A percentile compares a stretch with the other conserved stretches of the same genome.
phyloP scores from a whole-genome alignment of 1,139 yeast genomes.

The Magnusiomyces suaveolens region DNA sequence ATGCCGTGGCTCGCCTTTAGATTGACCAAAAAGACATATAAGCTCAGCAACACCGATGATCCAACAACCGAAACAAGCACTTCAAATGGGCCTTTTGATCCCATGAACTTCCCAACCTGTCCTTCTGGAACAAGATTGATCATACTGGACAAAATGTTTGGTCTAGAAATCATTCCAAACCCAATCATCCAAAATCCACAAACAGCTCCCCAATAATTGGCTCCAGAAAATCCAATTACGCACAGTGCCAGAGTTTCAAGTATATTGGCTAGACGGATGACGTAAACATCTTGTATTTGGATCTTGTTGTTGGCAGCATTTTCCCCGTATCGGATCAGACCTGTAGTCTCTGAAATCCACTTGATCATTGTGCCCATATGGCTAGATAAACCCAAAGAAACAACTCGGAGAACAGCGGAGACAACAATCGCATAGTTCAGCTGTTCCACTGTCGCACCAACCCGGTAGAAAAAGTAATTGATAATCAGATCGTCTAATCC shows the following conservation, averaged over 20 bases:
- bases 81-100: conserved; percentile 3
- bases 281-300: background rate
- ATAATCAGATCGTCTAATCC: background rate
- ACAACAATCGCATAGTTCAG: background rate
- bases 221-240: background rate
- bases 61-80: background rate
- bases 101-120: conserved; percentile 2
- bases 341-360: background rate
- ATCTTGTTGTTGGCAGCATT: background rate
- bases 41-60: background rate
- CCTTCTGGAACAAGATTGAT: background rate
- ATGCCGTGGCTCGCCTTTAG: background rate
- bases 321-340: background rate
- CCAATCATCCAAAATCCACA: background rate
- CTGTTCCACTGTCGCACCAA: background rate
- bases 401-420: conserved; percentile 1
- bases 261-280: conserved; percentile 1
- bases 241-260: background rate
- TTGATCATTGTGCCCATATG: background rate
- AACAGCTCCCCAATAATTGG: background rate
- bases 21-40: background rate
- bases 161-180: background rate
- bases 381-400: background rate
- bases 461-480: background rate
- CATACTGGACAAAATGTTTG: background rate